A percentile compares a stretch with the other conserved stretches of the same genome.
Evolutionary conservation across 2,329 filamentous ascomycete genomes (phyloP).

Genomic region (Colletotrichum lupini): DNA sequence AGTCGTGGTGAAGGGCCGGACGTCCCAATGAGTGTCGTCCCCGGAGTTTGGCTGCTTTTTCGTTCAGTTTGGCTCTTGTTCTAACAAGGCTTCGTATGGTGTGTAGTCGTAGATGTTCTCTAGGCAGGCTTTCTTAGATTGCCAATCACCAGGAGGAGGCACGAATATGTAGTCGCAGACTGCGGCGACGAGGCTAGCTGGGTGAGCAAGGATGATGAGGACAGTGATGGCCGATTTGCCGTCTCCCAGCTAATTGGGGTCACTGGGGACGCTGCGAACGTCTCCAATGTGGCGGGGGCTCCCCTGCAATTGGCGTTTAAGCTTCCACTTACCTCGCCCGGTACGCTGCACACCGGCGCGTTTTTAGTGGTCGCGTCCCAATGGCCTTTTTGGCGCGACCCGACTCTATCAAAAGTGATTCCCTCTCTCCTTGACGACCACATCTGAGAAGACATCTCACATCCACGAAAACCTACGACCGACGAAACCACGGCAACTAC

Average conservation of each 20-base stretch:
- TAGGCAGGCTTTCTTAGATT: not conserved
- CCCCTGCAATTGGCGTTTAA: constrained; percentile 29
- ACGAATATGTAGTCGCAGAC: not conserved
- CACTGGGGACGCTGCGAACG: not conserved
- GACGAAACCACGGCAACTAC: not conserved
- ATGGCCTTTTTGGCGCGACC: constrained; percentile 34
- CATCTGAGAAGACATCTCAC: constrained; percentile 5
- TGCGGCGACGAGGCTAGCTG: constrained; percentile 18
- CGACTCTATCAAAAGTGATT: constrained; percentile 19
- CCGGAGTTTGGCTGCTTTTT: not conserved
- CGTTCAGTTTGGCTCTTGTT: not conserved
- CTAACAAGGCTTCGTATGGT: not conserved
- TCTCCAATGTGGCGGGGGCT: constrained; percentile 1
- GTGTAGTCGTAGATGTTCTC: not conserved
- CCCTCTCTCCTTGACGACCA: constrained; percentile 24
- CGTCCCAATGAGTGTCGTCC: not conserved
- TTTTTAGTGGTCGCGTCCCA: constrained; percentile 39
- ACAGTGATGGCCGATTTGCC: constrained; percentile 3
- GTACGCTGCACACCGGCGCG: constrained; percentile 19
- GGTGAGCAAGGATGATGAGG: constrained; percentile 11
- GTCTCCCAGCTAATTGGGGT: not conserved
- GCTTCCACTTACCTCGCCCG: constrained; percentile 13
- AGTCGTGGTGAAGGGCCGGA: not conserved
- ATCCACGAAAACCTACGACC: not conserved
- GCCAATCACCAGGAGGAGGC: constrained; percentile 5